Percentiles rank a stretch among this genome's conserved stretches.
These are phyloP conservation scores for Aureobasidium sp. DNA, from an alignment of 2,329 filamentous ascomycete genomes.

Conservation along the genomic window DNA sequence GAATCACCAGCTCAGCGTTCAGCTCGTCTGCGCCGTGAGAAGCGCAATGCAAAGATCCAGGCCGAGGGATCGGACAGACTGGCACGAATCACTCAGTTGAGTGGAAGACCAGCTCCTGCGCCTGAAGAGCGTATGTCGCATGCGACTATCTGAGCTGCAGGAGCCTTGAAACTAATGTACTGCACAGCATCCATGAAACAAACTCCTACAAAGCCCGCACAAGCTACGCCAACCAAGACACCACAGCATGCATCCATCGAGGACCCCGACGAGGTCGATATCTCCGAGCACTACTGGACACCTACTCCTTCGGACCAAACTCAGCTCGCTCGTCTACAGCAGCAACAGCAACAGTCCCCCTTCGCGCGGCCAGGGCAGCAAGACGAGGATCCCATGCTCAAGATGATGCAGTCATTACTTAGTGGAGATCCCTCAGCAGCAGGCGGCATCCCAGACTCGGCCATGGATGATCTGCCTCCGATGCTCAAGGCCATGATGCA, in stretches of 20 bases:
- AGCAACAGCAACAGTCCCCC: not conserved
- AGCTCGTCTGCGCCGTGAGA: constrained; percentile 69
- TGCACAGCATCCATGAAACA: constrained; percentile 19
- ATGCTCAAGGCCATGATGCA: constrained; percentile 41
- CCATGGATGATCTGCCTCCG: constrained; percentile 36
- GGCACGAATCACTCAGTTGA: constrained; percentile 67
- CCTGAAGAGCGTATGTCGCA: constrained; percentile 17
- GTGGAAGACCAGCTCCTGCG: constrained; percentile 44
- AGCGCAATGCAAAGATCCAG: constrained; percentile 70
- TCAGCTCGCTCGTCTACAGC: not conserved
- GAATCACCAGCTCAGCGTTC: constrained; percentile 46
- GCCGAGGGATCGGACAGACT: constrained; percentile 63
- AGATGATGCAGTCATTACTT: constrained; percentile 71
- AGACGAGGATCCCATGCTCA: constrained; percentile 60
- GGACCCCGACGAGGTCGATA: constrained; percentile 68
- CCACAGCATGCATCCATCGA: constrained; percentile 29
- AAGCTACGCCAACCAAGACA: constrained; percentile 12
- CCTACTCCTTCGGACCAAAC: constrained; percentile 14
- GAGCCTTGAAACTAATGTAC: not conserved
- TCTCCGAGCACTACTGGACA: constrained; percentile 50
- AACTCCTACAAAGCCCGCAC: constrained; percentile 16
- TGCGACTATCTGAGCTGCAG: no score
- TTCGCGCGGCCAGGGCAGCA: constrained; percentile 25
- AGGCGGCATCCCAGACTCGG: constrained; percentile 32
- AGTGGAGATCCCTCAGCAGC: constrained; percentile 21